Evolutionary conservation across 2,329 filamentous ascomycete genomes (phyloP), one percentile per base, ranked within the genome.

Genomic region (Xylariaceae sp.): DNA sequence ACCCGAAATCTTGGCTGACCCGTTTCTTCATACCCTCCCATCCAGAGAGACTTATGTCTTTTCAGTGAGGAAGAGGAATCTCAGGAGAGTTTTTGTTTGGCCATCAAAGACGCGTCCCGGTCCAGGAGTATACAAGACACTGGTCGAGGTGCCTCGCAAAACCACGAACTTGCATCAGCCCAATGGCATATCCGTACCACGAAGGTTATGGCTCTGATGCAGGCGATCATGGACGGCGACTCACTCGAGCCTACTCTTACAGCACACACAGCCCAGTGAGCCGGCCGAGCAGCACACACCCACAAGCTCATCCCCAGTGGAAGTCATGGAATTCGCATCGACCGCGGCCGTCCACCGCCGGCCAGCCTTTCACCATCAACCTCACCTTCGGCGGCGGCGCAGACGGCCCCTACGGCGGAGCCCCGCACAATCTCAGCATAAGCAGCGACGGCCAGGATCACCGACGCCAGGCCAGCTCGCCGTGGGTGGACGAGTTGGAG

Each of bases 351-450:
- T 13, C 29, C 6, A 15, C 15, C 2, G 35, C 18, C 21, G 27
- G 14, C 6, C 31, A 35, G 24, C 35, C 35, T 25, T 16, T 30
- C 14, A 24, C 28, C 11, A 19, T 29, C 28, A 37, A 28, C 13
- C 31, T 37, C 17, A 32, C 38, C 14, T 35, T 37, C 17, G 21
- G 27, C 5, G 29, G 30, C 5, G 24, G 19, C n/a, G 13, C 13
- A 14, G 18, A 11, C 30, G 35, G 15, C 29, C 24, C 10, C 18
- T 29, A 25, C 33, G 14, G 14, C 15, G 27, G 13, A 8, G 6
- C 10, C 11, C 27, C 10, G 15, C 8, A 18, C 6, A 29, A 5
- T 5, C 7, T 29, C 11, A 31, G 16, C 4, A 31, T 31, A 31
- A 31, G 13, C 19, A 19, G 29, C 29, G 7, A 31, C 16, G 16